Percentiles rank a stretch among this genome's conserved stretches.
Evolutionary conservation across 1,139 yeast genomes (phyloP).

Genomic region (Ogataea hybrid): DNA sequence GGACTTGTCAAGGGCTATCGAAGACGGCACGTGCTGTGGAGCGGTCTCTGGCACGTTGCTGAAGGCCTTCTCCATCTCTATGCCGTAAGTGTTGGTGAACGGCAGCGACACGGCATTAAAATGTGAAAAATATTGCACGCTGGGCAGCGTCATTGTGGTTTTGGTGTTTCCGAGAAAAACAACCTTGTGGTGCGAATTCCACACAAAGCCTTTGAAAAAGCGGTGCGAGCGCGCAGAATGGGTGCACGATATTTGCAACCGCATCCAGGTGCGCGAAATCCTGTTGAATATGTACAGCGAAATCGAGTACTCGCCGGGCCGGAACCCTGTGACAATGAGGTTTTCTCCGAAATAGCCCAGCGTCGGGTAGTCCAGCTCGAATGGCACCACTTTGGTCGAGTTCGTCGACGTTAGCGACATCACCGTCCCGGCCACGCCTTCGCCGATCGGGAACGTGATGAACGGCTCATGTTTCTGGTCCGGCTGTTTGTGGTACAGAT

Average conservation of each 20-base stretch:
- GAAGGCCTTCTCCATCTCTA: conserved; percentile 11
- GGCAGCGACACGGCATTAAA: conserved; percentile 64
- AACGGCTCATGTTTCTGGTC: conserved; percentile 14
- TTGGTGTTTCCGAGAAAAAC: conserved; percentile 51
- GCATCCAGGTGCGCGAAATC: conserved; percentile 64
- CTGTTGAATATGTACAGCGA: conserved; percentile 58
- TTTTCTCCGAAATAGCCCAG: conserved; percentile 67
- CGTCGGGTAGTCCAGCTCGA: conserved; percentile 50
- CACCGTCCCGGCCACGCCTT: conserved; percentile 1
- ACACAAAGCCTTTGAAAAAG: conserved; percentile 65
- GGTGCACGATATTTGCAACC: conserved; percentile 54
- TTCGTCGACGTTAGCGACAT: conserved; percentile 1
- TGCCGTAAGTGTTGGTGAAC: conserved; percentile 52
- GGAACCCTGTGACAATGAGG: conserved; percentile 57
- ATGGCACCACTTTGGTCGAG: conserved; percentile 25
- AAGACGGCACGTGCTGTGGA: background rate
- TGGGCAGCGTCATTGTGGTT: conserved; percentile 48
- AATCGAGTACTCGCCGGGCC: conserved; percentile 51
- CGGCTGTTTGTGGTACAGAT: background rate
- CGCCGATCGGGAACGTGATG: conserved; percentile 17
- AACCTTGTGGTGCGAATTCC: conserved; percentile 76
- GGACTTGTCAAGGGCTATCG: background rate
- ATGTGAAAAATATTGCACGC: conserved; percentile 57
- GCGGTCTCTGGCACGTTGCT: background rate
- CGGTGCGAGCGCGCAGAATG: conserved; percentile 57